Evolutionary conservation across 2,329 filamentous ascomycete species (phyloP).

Genomic region (Escovopsis sp.): DNA sequence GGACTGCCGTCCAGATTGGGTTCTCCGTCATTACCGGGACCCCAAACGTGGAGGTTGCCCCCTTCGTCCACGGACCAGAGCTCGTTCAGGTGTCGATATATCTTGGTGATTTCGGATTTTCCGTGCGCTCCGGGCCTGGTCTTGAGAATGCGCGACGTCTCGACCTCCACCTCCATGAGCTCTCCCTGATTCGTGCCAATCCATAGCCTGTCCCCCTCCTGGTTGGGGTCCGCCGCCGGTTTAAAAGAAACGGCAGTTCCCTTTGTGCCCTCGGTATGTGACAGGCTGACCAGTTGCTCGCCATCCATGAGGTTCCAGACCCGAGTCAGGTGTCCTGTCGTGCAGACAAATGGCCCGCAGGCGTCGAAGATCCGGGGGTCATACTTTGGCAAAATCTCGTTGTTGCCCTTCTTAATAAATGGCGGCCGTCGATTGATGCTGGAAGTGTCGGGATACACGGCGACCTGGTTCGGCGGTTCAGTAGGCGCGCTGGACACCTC

Average conservation of each 20-base stretch:
- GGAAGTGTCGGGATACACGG: slow-evolving; percentile 70
- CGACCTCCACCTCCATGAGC: slow-evolving; percentile 75
- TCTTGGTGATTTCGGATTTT: slow-evolving; percentile 65
- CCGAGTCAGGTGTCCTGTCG: slow-evolving; percentile 71
- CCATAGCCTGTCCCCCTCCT: slow-evolving; percentile 76
- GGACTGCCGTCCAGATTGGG: slow-evolving; percentile 64
- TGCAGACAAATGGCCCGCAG: slow-evolving; percentile 76
- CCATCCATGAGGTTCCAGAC: slow-evolving; percentile 80
- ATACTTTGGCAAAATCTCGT: slow-evolving; percentile 70
- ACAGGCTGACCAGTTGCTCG: slow-evolving; percentile 63
- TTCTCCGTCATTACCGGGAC: slow-evolving; percentile 53
- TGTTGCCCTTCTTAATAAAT: slow-evolving; percentile 53
- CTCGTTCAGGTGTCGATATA: slow-evolving; percentile 74
- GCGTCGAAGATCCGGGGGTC: slow-evolving; percentile 78
- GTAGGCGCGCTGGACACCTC: slow-evolving; percentile 13
- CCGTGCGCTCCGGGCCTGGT: slow-evolving; percentile 61
- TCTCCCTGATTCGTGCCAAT: slow-evolving; percentile 82
- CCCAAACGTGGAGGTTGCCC: slow-evolving; percentile 78
- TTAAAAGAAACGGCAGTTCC: slow-evolving; percentile 76
- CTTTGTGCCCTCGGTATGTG: slow-evolving; percentile 73
- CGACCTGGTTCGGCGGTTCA: slow-evolving; percentile 35
- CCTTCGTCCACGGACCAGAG: slow-evolving; percentile 91
- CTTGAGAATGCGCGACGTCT: slow-evolving; percentile 52
- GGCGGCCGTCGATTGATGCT: slow-evolving; percentile 76
- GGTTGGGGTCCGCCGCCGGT: slow-evolving; percentile 58